Percentiles rank a stretch among this genome's conserved stretches.
These are phyloP conservation scores for Globisporangium solare DNA, from an alignment of 352 stramenopile genomes.

Conservation along the genomic window DNA sequence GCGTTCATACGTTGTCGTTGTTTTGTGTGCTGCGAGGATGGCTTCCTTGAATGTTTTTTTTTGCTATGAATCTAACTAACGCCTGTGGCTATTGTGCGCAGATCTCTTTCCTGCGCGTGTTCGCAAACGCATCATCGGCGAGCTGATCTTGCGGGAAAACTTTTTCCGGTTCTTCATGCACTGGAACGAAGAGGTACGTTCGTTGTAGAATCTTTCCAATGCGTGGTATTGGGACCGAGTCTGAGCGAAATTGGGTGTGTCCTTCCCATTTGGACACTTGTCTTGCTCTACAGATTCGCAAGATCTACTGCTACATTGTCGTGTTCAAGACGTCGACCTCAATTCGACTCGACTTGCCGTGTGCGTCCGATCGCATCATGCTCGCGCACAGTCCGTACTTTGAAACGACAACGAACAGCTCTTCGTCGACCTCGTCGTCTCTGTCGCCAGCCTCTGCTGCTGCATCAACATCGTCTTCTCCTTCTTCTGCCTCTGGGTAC, in stretches of 20 bases:
- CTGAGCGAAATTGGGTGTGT: background rate
- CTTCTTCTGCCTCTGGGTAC: conserved; percentile 38
- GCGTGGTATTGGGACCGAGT: too few relatives aligned
- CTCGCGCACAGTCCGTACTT: conserved; percentile 75
- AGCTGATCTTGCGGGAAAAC: conserved; percentile 79
- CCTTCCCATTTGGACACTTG: background rate
- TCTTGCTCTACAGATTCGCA: conserved; percentile 48
- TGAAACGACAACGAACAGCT: conserved; percentile 19
- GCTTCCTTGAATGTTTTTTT: background rate
- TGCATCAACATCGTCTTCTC: conserved; percentile 8
- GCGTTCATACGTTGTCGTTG: background rate
- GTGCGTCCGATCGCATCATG: conserved; percentile 66
- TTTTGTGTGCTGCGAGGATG: conserved; percentile 1
- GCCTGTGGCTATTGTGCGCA: conserved; percentile 14
- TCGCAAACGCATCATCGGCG: conserved; percentile 60
- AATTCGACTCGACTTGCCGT: conserved; percentile 72
- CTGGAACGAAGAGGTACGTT: conserved; percentile 84
- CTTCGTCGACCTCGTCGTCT: conserved; percentile 21
- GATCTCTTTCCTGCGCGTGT: conserved; percentile 60
- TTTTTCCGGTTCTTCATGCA: conserved; percentile 86
- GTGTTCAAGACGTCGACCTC: conserved; percentile 79
- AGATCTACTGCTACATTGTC: conserved; percentile 83
- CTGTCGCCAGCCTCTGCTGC: conserved; percentile 1
- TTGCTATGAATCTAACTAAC: background rate
- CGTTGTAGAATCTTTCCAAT: background rate